These are phyloP conservation scores for Calycina herbarum DNA, from an alignment of 2,329 filamentous ascomycete genomes.

Conservation along the genomic window DNA sequence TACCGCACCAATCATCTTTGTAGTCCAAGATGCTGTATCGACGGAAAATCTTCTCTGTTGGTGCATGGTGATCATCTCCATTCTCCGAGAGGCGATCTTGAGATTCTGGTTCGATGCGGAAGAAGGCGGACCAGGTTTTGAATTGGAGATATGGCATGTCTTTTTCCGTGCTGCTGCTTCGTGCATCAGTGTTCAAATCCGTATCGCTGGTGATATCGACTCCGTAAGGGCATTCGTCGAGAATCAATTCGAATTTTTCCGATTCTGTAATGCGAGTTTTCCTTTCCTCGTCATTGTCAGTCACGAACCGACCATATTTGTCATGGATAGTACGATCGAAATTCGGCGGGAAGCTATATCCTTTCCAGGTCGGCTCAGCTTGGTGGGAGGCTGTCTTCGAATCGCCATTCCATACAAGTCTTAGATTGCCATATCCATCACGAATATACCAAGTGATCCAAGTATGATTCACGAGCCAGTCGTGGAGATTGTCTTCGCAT, in stretches of 20 bases:
- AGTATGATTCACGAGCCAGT: constrained; percentile 40
- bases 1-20: constrained; percentile 38
- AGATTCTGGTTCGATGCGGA: neutral
- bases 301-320: neutral
- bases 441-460: constrained; percentile 42
- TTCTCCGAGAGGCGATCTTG: neutral
- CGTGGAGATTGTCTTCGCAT: constrained; percentile 32
- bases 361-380: constrained; percentile 10
- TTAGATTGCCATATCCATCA: constrained; percentile 36
- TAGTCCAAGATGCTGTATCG: constrained; percentile 36
- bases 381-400: neutral
- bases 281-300: neutral
- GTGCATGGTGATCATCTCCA: too few relatives aligned
- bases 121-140: constrained; percentile 34
- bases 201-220: neutral
- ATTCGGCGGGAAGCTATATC: constrained; percentile 3
- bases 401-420: constrained; percentile 34
- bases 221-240: neutral
- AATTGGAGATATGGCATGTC: constrained; percentile 37
- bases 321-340: neutral
- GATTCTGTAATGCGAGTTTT: neutral
- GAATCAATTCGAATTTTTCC: neutral
- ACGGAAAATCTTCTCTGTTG: neutral
- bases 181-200: neutral
- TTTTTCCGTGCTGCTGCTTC: constrained; percentile 2